Conservation (phyloP, 2,329 filamentous ascomycete genomes). For the Blastomyces emzantsi region DNA sequence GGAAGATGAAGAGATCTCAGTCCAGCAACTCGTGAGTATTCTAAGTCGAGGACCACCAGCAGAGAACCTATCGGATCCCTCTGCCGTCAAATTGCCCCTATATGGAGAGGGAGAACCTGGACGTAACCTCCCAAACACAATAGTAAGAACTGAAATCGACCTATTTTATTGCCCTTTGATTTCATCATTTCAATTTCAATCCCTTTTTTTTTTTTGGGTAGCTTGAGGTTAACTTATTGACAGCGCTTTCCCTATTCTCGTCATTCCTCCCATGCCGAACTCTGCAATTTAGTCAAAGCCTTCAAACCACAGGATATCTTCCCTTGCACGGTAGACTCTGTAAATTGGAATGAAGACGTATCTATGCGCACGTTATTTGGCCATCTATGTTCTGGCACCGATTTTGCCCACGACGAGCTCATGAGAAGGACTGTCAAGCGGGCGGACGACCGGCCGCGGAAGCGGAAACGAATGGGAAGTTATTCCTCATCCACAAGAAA, state of each 20-base stretch:
- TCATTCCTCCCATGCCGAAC: conserved; percentile 76
- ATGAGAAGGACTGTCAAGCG: conserved; percentile 41
- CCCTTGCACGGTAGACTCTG: conserved; percentile 65
- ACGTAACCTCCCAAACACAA: conserved; percentile 23
- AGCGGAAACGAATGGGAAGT: conserved; percentile 11
- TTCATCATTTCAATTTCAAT: not conserved
- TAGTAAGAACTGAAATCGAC: conserved; percentile 23
- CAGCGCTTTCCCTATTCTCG: conserved; percentile 73
- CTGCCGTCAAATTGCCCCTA: not conserved
- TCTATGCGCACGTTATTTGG: conserved; percentile 66
- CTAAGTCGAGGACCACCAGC: conserved; percentile 21
- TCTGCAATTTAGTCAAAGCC: conserved; percentile 58
- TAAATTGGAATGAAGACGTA: conserved; percentile 53
- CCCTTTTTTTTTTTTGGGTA: not conserved
- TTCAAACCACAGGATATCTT: conserved; percentile 69
- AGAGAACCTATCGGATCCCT: not conserved
- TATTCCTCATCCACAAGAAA: conserved; percentile 10
- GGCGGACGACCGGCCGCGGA: conserved; percentile 14
- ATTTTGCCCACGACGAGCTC: conserved; percentile 56
- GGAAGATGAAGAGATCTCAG: conserved; percentile 29
- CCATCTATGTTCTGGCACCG: conserved; percentile 50
- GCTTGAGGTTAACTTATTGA: not conserved
- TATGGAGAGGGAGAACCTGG: conserved; percentile 4
- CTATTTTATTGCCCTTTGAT: not conserved
- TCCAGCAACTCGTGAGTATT: conserved; percentile 29